Evolutionary conservation across 192 early-diverging fungal species (phyloP), one percentile per base, ranked within the genome.

Genomic region (Coemansia biformis): DNA sequence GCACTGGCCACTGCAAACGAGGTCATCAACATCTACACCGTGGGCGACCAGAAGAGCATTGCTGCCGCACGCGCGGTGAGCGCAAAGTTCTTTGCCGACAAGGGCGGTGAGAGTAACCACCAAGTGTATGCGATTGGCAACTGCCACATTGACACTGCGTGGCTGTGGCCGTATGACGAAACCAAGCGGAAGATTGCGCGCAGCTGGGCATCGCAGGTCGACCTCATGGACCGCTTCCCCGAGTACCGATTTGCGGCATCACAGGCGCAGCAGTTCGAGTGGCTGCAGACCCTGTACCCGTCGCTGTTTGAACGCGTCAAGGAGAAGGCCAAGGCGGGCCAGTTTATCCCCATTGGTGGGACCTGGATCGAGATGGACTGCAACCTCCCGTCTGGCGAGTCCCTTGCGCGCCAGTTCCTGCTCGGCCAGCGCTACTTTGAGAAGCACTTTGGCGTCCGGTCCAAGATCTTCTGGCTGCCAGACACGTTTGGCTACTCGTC

Each of bases 331-430:
- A 78, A 83, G 46, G 57, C 57, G 1, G 91, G 88, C 0, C 83
- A 86, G 62, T 98, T 99, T 60, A 78, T 94, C 36, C 90, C 90
- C 5, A 93, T 96, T 45, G 96, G 96, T 21, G 89, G 87, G 1
- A 91, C 92, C 17, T 98, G 93, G 94, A 81, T 96, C 11, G 96
- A 99, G 63, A 98, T 96, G 92, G 96, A 99, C 69, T 89, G 87
- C 70, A 98, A 99, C 75, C 71, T 99, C 33, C 96, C 96, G 5
- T 88, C 86, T 31, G 96, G 96, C n/a, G 96, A 99, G 63, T 82
- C 89, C 3, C 60, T 99, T 26, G 85, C 81, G 43, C 81, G 96
- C 13, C 96, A 99, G 63, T 95, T 99, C 74, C 63, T 98, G 15
- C 88, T 91, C 31, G 96, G 90, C 0, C 92, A 96, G 60, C 77